phyloP scores from a whole-genome alignment of 495 filamentous ascomycete species.

The Hypoxylon intermedium region DNA sequence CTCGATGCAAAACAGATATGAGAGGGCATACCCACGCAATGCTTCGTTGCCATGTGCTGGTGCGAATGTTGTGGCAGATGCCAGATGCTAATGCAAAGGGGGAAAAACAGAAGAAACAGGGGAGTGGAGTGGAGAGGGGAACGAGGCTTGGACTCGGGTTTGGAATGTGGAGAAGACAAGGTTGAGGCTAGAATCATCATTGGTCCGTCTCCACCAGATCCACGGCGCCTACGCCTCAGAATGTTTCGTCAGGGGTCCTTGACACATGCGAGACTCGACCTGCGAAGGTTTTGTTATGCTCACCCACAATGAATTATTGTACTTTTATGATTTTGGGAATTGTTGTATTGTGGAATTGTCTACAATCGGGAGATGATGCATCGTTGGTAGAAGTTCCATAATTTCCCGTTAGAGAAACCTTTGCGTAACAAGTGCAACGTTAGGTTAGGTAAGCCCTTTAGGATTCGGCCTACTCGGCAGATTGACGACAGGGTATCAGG shows the following conservation, averaged over 20 bases:
- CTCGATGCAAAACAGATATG: constrained; percentile 18
- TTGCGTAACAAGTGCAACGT: neutral
- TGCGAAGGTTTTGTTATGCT: constrained; percentile 23
- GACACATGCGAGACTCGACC: constrained; percentile 41
- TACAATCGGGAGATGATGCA: too few relatives aligned
- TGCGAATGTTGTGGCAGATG: constrained; percentile 36
- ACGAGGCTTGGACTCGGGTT: constrained; percentile 32
- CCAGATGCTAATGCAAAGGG: constrained; percentile 10
- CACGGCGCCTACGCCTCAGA: constrained; percentile 41
- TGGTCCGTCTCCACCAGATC: constrained; percentile 15
- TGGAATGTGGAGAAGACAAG: constrained; percentile 27
- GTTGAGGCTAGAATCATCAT: constrained; percentile 1
- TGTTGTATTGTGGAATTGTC: too few relatives aligned
- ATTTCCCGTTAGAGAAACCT: too few relatives aligned
- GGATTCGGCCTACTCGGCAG: constrained; percentile 13
- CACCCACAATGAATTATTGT: too few relatives aligned
- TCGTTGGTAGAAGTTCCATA: too few relatives aligned
- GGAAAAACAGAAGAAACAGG: constrained; percentile 1
- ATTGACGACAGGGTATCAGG: constrained; percentile 17
- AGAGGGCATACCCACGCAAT: constrained; percentile 22
- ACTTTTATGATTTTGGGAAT: too few relatives aligned
- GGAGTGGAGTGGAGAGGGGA: constrained; percentile 21
- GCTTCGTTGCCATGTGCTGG: too few relatives aligned
- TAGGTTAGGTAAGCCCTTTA: constrained; percentile 2
- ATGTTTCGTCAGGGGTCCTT: constrained; percentile 48